These are phyloP conservation scores for Boletus albobrunnescens DNA, from an alignment of 1,284 basidiomycete species.

Conservation along the genomic window DNA sequence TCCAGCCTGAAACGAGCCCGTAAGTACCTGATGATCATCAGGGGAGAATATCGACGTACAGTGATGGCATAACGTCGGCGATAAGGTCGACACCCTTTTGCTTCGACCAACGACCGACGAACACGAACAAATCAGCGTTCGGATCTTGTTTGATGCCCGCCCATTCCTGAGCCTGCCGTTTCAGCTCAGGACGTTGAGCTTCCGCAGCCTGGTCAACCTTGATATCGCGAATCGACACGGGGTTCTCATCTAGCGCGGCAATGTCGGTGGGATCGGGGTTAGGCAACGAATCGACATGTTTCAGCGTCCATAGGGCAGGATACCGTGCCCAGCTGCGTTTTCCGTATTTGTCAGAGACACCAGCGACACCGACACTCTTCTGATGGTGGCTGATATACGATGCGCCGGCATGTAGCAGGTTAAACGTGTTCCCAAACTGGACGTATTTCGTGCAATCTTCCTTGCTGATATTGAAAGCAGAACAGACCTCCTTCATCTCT, in stretches of 20 bases:
- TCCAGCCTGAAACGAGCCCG: constrained; percentile 53
- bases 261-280: constrained; percentile 94
- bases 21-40: background rate
- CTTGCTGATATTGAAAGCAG: constrained; percentile 93
- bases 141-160: constrained; percentile 88
- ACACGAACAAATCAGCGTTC: constrained; percentile 85
- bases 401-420: constrained; percentile 86
- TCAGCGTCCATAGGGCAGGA: constrained; percentile 90
- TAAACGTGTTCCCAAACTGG: constrained; percentile 95
- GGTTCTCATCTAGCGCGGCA: constrained; percentile 80
- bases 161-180: constrained; percentile 92
- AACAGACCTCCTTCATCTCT: constrained; percentile 96
- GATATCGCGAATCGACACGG: constrained; percentile 68
- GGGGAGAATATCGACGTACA: constrained; percentile 48
- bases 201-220: constrained; percentile 80
- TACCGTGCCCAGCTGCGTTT: constrained; percentile 94
- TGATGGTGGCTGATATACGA: constrained; percentile 90
- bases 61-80: constrained; percentile 85
- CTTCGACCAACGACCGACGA: constrained; percentile 95
- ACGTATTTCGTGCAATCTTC: constrained; percentile 93
- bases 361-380: constrained; percentile 87
- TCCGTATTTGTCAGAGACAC: constrained; percentile 94
- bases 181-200: constrained; percentile 80
- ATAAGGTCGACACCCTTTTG: constrained; percentile 95
- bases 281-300: constrained; percentile 89